A percentile compares a stretch with the other conserved stretches of the same genome.
These are phyloP conservation scores for Saccharomycopsis phalli DNA, from an alignment of 1,139 yeast species.

Conservation along the genomic window DNA sequence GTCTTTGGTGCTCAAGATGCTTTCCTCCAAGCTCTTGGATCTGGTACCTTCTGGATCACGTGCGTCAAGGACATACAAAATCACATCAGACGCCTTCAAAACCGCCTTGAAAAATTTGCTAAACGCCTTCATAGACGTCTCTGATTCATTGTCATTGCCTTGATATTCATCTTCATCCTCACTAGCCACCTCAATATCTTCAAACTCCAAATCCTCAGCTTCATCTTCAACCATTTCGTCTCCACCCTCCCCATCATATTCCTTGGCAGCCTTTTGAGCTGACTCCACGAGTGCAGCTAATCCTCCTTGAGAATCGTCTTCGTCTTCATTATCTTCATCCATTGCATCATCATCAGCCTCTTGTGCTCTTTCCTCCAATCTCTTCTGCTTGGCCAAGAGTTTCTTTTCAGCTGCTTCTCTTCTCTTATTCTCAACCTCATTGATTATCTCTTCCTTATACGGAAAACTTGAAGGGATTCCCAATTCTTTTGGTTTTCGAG, in stretches of 20 bases:
- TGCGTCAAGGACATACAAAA: conserved; percentile 89
- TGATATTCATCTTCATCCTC: conserved; percentile 32
- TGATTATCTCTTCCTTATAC: conserved; percentile 74
- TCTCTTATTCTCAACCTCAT: conserved; percentile 70
- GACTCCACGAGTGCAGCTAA: conserved; percentile 82
- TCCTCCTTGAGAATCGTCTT: conserved; percentile 41
- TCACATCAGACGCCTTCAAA: conserved; percentile 83
- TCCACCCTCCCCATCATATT: conserved; percentile 45
- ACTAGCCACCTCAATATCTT: conserved; percentile 57
- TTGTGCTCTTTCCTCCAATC: conserved; percentile 38
- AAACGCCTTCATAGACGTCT: conserved; percentile 85
- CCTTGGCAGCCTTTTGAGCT: conserved; percentile 78
- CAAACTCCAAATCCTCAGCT: conserved; percentile 34
- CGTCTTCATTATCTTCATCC: conserved; percentile 32
- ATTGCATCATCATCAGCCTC: conserved; percentile 39
- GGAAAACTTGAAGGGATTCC: conserved; percentile 96
- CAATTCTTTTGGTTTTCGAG: conserved; percentile 73
- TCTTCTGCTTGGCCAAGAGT: conserved; percentile 34
- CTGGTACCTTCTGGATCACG: conserved; percentile 96
- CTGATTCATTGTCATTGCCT: conserved; percentile 44
- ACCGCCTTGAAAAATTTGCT: conserved; percentile 78
- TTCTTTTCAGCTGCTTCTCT: conserved; percentile 54
- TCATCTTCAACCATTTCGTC: conserved; percentile 30
- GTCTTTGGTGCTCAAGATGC: conserved; percentile 64
- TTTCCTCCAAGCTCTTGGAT: conserved; percentile 83